Evolutionary conservation across 2,329 filamentous ascomycete species (phyloP).

Genomic region (Fusarium globosum): DNA sequence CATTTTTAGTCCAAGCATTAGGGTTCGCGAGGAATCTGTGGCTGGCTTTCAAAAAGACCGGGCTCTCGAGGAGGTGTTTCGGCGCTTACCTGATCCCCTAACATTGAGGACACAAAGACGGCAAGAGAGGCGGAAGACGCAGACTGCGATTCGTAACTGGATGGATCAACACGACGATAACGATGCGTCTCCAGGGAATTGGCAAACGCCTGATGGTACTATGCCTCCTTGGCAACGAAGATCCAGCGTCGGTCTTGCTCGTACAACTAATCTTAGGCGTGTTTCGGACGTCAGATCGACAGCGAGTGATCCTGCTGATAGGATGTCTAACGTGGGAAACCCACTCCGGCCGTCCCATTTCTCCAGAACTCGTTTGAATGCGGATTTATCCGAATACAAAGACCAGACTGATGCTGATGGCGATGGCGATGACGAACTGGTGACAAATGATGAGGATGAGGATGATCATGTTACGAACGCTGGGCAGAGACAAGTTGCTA

Average conservation of each 20-base stretch:
- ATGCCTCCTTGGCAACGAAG: constrained; percentile 62
- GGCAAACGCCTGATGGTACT: constrained; percentile 60
- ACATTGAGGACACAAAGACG: constrained; percentile 69
- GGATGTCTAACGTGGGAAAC: constrained; percentile 65
- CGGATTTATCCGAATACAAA: constrained; percentile 55
- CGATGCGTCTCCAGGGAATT: constrained; percentile 59
- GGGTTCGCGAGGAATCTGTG: constrained; percentile 86
- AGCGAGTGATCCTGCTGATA: constrained; percentile 72
- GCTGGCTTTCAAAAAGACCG: constrained; percentile 90
- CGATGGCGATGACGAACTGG: constrained; percentile 91
- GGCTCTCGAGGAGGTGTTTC: constrained; percentile 91
- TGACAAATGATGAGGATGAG: constrained; percentile 81
- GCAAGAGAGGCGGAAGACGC: constrained; percentile 76
- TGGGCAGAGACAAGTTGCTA: constrained; percentile 48
- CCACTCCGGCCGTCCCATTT: constrained; percentile 39
- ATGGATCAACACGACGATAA: constrained; percentile 78
- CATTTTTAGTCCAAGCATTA: constrained; percentile 77
- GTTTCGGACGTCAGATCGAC: constrained; percentile 69
- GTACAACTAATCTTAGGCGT: constrained; percentile 59
- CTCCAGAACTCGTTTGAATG: constrained; percentile 54
- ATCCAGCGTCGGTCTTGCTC: constrained; percentile 63
- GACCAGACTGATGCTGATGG: constrained; percentile 85
- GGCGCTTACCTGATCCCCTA: constrained; percentile 74
- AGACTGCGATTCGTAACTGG: constrained; percentile 88
- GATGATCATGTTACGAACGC: constrained; percentile 63